phyloP scores from a whole-genome alignment of 257 asterid species.

The Nicotiana sylvestris region DNA sequence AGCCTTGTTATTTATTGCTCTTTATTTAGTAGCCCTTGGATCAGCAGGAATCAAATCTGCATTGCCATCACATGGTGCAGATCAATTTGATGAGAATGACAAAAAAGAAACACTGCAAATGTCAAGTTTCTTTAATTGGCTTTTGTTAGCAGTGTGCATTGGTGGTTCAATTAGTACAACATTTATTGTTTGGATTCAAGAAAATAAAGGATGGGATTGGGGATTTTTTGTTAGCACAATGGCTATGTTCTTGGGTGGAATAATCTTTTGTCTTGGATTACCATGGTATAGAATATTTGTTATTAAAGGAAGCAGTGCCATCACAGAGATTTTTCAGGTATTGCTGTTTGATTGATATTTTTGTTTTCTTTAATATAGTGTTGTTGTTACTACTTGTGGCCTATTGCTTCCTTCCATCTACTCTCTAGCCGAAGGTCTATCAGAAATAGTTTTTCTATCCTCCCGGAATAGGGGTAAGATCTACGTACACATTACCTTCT shows the following conservation, averaged over 20 bases:
- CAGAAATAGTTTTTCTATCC: no score
- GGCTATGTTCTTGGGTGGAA: constrained; percentile 43
- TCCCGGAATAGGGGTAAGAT: no score
- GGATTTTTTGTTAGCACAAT: constrained; percentile 46
- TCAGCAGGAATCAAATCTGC: constrained; percentile 64
- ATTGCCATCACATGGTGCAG: constrained; percentile 74
- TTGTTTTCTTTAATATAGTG: no score
- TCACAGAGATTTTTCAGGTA: constrained; percentile 54
- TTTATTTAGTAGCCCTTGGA: constrained; percentile 53
- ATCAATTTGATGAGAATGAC: constrained; percentile 68
- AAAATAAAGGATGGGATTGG: constrained; percentile 73
- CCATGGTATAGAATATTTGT: constrained; percentile 56
- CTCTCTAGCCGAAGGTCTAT: no score
- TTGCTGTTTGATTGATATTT: no score
- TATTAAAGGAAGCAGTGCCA: constrained; percentile 58
- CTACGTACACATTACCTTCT: no score
- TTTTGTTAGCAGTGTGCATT: constrained; percentile 45
- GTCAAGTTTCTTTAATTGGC: constrained; percentile 68
- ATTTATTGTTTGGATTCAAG: constrained; percentile 61
- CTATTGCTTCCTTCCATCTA: no score
- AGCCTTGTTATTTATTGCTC: constrained; percentile 37
- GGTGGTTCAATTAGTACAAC: constrained; percentile 59
- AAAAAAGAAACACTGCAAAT: constrained; percentile 43
- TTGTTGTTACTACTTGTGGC: no score
- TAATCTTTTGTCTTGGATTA: constrained; percentile 41